Evolutionary conservation across 208 protist species (phyloP).

Genomic region (Kentomonas sorsogonicus): DNA sequence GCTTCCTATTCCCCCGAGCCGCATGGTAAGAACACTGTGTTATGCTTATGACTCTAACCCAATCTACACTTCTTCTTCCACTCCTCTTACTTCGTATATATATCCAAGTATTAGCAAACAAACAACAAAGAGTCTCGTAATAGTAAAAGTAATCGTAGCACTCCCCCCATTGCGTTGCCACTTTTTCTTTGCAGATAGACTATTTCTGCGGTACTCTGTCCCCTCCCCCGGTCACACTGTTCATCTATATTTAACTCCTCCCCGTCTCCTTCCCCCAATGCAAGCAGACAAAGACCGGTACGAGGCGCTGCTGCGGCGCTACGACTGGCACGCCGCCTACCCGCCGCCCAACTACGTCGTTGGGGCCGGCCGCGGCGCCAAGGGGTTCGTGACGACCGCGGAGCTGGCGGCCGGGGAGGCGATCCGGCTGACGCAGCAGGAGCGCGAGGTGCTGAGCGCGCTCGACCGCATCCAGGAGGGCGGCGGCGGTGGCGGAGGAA

Average conservation of each 20-base stretch:
- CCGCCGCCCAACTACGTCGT: conserved; percentile 75
- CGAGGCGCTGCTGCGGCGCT: conserved; percentile 61
- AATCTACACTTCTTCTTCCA: background rate
- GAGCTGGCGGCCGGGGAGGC: conserved; percentile 44
- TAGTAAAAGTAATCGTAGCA: background rate
- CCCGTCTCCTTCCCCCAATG: background rate
- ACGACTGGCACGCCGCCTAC: conserved; percentile 62
- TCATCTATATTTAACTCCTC: too few relatives aligned
- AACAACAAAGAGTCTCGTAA: background rate
- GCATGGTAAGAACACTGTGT: too few relatives aligned
- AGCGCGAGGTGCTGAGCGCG: too few relatives aligned
- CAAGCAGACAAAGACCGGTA: conserved; percentile 44
- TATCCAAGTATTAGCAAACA: conserved; percentile 1
- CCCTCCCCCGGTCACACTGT: too few relatives aligned
- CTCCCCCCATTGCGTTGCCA: too few relatives aligned
- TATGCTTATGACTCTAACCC: background rate
- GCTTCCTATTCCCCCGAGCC: too few relatives aligned
- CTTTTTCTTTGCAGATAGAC: too few relatives aligned
- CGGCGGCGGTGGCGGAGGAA: background rate
- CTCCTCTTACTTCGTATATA: background rate
- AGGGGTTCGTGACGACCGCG: conserved; percentile 64
- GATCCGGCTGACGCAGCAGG: background rate
- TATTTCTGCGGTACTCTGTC: too few relatives aligned
- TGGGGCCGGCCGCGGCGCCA: conserved; percentile 72
- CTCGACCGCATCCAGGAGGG: too few relatives aligned